These are phyloP conservation scores for Botrytis sinoallii DNA, from an alignment of 2,329 filamentous ascomycete genomes.

Conservation along the genomic window DNA sequence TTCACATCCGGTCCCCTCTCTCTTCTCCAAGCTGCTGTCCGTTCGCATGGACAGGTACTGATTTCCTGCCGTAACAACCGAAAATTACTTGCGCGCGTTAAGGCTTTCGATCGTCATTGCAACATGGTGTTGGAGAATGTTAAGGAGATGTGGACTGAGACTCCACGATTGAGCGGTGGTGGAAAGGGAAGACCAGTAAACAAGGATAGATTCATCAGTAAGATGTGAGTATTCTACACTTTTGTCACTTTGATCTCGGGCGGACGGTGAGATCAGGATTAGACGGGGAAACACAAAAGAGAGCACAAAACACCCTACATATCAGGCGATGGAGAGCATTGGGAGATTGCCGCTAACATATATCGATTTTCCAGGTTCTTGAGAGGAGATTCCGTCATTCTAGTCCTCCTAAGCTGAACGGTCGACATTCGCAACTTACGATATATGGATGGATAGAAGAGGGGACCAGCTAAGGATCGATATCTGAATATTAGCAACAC, in stretches of 20 bases:
- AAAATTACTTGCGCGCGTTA: slow-evolving; percentile 94
- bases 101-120: slow-evolving; percentile 97
- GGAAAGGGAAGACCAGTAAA: slow-evolving; percentile 90
- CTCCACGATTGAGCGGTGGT: slow-evolving; percentile 74
- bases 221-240: slow-evolving; percentile 64
- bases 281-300: neutral
- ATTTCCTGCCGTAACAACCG: slow-evolving; percentile 98
- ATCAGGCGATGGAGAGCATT: neutral
- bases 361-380: slow-evolving; percentile 34
- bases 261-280: neutral
- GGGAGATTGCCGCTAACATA: neutral
- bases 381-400: slow-evolving; percentile 40
- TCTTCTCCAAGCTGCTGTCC: slow-evolving; percentile 94
- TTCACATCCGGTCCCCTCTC: slow-evolving; percentile 79
- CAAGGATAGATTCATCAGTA: slow-evolving; percentile 97
- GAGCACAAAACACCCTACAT: neutral
- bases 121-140: slow-evolving; percentile 99
- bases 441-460: slow-evolving; percentile 11
- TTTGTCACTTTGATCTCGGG: neutral
- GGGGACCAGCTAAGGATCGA: neutral
- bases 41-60: slow-evolving; percentile 90
- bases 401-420: slow-evolving; percentile 39
- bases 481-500: neutral
- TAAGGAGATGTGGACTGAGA: slow-evolving; percentile 99
- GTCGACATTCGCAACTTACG: slow-evolving; percentile 14